These are phyloP conservation scores for Cytospora leucostoma DNA, from an alignment of 2,329 filamentous ascomycete species.

Conservation along the genomic window DNA sequence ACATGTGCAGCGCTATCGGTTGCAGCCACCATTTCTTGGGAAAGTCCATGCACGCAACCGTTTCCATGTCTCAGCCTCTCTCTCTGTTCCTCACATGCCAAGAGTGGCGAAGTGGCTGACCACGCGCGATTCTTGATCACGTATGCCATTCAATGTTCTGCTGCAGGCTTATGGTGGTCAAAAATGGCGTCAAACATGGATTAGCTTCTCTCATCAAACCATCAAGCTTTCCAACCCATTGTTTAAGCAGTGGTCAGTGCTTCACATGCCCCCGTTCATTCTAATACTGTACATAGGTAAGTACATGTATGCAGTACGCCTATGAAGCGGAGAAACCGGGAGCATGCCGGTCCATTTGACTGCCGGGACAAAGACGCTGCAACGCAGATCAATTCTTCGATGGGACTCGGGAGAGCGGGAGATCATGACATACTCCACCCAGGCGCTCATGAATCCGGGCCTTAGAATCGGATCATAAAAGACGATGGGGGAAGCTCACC, in stretches of 20 bases:
- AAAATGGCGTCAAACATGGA: neutral
- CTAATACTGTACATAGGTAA: neutral
- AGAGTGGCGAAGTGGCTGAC: neutral
- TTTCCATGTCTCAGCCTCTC: slow-evolving; percentile 14
- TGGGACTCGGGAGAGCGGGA: neutral
- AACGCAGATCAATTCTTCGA: slow-evolving; percentile 2
- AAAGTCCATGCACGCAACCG: neutral
- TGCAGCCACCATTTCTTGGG: neutral
- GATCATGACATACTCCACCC: slow-evolving; percentile 16
- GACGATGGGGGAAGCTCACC: neutral
- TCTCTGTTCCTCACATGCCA: neutral
- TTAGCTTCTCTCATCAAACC: neutral
- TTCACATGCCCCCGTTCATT: neutral
- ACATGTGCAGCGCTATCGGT: neutral
- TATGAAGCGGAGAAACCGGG: neutral
- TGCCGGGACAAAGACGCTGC: slow-evolving; percentile 4
- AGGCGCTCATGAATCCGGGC: neutral
- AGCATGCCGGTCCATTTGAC: neutral
- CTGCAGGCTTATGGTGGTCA: neutral
- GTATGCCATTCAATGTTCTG: neutral
- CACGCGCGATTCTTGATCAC: neutral
- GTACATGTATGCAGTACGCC: neutral
- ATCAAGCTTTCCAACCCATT: neutral
- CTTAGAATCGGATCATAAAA: slow-evolving; percentile 7
- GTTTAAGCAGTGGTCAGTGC: slow-evolving; percentile 23